phyloP scores from a whole-genome alignment of 768 basidiomycete genomes.

The Boletus patriciae region DNA sequence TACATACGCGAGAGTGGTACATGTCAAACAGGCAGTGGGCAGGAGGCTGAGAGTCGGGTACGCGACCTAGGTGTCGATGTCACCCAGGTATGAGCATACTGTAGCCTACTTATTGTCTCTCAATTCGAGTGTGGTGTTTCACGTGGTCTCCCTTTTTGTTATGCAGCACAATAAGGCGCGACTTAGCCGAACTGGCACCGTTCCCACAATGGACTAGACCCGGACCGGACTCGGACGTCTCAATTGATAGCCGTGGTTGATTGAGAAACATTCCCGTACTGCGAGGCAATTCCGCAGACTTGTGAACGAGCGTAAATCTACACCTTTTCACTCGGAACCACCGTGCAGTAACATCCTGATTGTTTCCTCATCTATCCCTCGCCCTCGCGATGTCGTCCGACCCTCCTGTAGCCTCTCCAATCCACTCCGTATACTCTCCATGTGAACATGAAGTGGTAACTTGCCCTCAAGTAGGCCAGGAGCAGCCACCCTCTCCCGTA shows the following conservation, averaged over 20 bases:
- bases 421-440: slow-evolving; percentile 67
- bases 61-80: neutral
- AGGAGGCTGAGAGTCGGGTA: slow-evolving; percentile 1
- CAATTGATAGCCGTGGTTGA: no score
- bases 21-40: neutral
- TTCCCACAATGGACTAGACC: neutral
- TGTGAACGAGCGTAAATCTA: neutral
- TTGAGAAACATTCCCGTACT: no score
- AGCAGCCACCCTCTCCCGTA: slow-evolving; percentile 68
- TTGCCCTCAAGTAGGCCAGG: slow-evolving; percentile 61
- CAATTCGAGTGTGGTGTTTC: neutral
- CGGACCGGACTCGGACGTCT: no score
- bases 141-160: slow-evolving; percentile 23
- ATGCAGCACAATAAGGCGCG: slow-evolving; percentile 28
- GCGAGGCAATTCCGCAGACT: neutral
- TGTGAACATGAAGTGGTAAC: slow-evolving; percentile 71
- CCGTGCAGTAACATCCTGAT: slow-evolving; percentile 24
- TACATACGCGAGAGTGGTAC: slow-evolving; percentile 18
- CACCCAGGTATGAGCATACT: slow-evolving; percentile 2
- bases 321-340: slow-evolving; percentile 5
- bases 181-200: neutral
- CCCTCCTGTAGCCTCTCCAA: slow-evolving; percentile 57
- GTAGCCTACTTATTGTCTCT: slow-evolving; percentile 24
- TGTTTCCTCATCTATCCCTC: slow-evolving; percentile 42
- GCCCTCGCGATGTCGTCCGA: slow-evolving; percentile 51